Percentiles rank a stretch among this genome's conserved stretches.
Evolutionary conservation across 257 asterid genomes (phyloP).

Genomic region (Ophiorrhiza pumila): DNA sequence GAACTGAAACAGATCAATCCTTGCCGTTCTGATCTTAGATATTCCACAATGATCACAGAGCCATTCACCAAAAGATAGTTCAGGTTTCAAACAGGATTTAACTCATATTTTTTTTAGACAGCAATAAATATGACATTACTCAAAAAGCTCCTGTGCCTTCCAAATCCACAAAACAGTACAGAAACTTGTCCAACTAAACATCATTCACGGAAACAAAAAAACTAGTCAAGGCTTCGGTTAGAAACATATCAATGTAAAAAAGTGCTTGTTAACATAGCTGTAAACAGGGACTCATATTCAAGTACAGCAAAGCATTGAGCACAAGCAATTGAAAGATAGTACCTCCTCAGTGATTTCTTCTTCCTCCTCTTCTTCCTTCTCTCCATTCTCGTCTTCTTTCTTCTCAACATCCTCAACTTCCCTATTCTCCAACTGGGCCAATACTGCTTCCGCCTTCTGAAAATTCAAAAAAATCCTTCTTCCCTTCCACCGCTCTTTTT

Average conservation of each 20-base stretch:
- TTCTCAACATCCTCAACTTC: slow-evolving; percentile 59
- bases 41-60: background rate
- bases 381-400: slow-evolving; percentile 50
- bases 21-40: background rate
- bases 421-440: slow-evolving; percentile 87
- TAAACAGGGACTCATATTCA: background rate
- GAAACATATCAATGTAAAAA: background rate
- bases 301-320: background rate
- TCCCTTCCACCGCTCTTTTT: slow-evolving; percentile 79
- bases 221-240: background rate
- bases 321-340: slow-evolving; percentile 19
- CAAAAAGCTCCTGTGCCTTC: background rate
- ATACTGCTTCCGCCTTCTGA: slow-evolving; percentile 76
- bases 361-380: slow-evolving; percentile 49
- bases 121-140: background rate
- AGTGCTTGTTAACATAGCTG: background rate
- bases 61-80: background rate
- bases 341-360: slow-evolving; percentile 78
- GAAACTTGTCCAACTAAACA: background rate
- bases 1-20: background rate
- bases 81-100: background rate
- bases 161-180: background rate
- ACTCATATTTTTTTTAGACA: background rate
- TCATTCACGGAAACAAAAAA: background rate
- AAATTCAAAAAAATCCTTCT: slow-evolving; percentile 62